phyloP scores from a whole-genome alignment of 495 filamentous ascomycete species.

The Neurospora tetrasperma region DNA sequence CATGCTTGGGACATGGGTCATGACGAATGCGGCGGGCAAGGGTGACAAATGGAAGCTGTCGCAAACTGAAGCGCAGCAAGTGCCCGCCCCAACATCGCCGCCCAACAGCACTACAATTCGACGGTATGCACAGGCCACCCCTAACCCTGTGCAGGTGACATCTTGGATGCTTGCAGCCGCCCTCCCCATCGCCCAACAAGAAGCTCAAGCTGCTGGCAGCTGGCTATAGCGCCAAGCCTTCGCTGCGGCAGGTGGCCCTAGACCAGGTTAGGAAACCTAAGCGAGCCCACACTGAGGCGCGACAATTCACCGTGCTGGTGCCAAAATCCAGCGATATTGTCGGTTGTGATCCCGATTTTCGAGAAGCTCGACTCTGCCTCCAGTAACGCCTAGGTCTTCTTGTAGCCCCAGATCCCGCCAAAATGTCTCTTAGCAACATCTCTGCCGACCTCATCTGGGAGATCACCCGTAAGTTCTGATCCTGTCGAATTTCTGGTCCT shows the following conservation, averaged over 20 bases:
- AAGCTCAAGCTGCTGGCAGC: neutral
- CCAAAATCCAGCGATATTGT: slow-evolving; percentile 18
- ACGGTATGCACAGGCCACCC: neutral
- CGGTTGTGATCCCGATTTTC: slow-evolving; percentile 7
- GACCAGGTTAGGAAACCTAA: slow-evolving; percentile 25
- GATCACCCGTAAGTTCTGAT: slow-evolving; percentile 60
- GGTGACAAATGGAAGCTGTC: neutral
- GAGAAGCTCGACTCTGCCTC: slow-evolving; percentile 18
- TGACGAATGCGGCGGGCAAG: neutral
- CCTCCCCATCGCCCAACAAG: neutral
- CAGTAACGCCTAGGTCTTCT: slow-evolving; percentile 13
- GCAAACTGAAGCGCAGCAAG: too few species aligned
- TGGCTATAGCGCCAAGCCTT: neutral
- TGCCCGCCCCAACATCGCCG: neutral
- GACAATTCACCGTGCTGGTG: slow-evolving; percentile 16
- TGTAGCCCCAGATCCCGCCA: slow-evolving; percentile 26
- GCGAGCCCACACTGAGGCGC: slow-evolving; percentile 33
- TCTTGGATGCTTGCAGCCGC: neutral
- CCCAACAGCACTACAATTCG: neutral
- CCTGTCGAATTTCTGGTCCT: neutral
- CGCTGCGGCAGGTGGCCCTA: slow-evolving; percentile 8
- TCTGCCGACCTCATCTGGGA: slow-evolving; percentile 88
- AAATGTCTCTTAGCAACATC: slow-evolving; percentile 48
- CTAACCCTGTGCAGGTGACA: neutral
- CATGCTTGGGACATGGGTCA: neutral